These are phyloP conservation scores for Solanum pimpinellifolium DNA, from an alignment of 257 asterid species.

Conservation along the genomic window DNA sequence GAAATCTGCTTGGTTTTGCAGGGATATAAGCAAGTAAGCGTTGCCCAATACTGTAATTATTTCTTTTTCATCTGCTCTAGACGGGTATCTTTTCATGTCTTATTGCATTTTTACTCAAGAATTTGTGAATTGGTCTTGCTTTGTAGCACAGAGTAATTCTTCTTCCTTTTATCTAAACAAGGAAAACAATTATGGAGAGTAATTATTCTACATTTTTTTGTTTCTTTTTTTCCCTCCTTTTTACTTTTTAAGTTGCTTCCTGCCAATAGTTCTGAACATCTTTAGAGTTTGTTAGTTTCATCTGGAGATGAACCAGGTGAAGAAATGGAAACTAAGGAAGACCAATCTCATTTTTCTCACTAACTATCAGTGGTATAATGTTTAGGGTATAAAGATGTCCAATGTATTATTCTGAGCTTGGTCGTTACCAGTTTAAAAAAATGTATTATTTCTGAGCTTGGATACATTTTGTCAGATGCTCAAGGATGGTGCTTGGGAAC, in stretches of 20 bases:
- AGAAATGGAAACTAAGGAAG: neutral
- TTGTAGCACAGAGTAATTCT: neutral
- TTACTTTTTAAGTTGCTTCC: neutral
- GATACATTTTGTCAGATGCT: slow-evolving; percentile 55
- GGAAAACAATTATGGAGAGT: neutral
- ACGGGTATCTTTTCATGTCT: neutral
- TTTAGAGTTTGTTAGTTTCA: neutral
- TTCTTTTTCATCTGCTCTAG: neutral
- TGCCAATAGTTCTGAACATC: neutral
- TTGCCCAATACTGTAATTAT: neutral
- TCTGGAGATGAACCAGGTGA: neutral
- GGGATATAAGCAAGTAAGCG: slow-evolving; percentile 83
- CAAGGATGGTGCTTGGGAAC: slow-evolving; percentile 80
- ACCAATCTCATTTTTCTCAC: neutral
- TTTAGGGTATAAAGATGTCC: neutral
- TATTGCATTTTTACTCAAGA: neutral
- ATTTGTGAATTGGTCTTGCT: neutral
- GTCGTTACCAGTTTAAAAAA: neutral
- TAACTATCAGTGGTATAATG: neutral
- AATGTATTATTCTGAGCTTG: neutral
- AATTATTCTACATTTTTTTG: neutral
- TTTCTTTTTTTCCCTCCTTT: neutral
- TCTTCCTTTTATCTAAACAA: neutral
- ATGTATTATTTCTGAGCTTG: neutral
- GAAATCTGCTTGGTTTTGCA: slow-evolving; percentile 87